Conservation (phyloP, 371 early-diverging fungal genomes). For the Rhizopus arrhizus region DNA sequence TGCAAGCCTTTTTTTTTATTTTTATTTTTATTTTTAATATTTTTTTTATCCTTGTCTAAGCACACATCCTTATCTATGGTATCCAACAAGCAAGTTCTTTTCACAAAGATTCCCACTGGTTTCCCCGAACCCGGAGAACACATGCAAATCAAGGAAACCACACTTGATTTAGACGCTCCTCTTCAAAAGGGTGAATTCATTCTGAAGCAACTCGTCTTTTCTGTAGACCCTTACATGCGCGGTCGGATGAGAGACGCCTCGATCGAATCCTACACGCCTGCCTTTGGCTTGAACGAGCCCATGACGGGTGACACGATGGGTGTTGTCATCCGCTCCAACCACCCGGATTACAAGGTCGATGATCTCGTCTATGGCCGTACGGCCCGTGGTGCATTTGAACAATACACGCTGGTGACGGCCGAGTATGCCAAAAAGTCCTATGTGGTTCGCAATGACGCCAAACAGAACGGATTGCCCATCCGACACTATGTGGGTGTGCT, state of each 20-base stretch:
- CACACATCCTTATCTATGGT: slow-evolving; percentile 16
- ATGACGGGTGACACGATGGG: slow-evolving; percentile 63
- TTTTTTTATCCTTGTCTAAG: no score
- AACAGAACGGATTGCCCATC: slow-evolving; percentile 44
- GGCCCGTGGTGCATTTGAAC: slow-evolving; percentile 54
- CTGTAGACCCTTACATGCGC: slow-evolving; percentile 60
- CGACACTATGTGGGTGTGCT: slow-evolving; percentile 58
- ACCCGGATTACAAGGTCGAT: slow-evolving; percentile 58
- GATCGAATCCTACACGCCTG: slow-evolving; percentile 52
- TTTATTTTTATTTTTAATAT: no score
- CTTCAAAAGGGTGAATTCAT: slow-evolving; percentile 60
- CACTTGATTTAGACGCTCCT: slow-evolving; percentile 49
- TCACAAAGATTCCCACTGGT: slow-evolving; percentile 43
- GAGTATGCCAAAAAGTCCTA: slow-evolving; percentile 29
- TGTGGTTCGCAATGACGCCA: slow-evolving; percentile 44
- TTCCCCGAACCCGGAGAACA: slow-evolving; percentile 49
- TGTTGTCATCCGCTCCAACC: slow-evolving; percentile 64
- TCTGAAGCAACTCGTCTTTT: slow-evolving; percentile 49
- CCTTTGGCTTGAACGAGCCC: slow-evolving; percentile 60
- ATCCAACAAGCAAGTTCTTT: slow-evolving; percentile 41
- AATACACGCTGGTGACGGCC: slow-evolving; percentile 43
- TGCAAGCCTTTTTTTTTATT: no score
- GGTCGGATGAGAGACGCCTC: slow-evolving; percentile 63
- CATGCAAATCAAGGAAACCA: slow-evolving; percentile 47
- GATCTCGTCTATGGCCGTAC: slow-evolving; percentile 62